These are phyloP conservation scores for Phaeotremella skinneri DNA, from an alignment of 768 basidiomycete species.

Conservation along the genomic window DNA sequence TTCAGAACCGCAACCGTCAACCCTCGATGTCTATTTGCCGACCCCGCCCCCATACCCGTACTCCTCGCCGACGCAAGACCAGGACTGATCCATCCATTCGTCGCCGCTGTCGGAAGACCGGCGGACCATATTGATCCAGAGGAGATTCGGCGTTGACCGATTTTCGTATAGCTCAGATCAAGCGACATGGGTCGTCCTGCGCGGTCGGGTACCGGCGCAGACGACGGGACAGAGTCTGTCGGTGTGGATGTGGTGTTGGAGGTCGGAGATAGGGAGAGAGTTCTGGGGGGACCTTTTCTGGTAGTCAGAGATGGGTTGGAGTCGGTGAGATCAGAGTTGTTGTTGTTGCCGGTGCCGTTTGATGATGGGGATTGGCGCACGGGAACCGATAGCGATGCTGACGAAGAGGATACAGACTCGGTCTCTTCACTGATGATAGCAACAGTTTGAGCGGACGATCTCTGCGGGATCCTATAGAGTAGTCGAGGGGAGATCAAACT, in stretches of 20 bases:
- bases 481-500: constrained; percentile 9
- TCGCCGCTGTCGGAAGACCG: constrained; percentile 5
- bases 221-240: not conserved
- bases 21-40: constrained; percentile 28
- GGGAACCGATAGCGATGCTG: no score
- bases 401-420: no score
- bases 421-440: no score
- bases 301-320: not conserved
- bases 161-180: not conserved
- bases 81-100: constrained; percentile 37
- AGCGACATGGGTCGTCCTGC: not conserved
- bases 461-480: constrained; percentile 7
- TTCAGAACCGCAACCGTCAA: constrained; percentile 40
- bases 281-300: not conserved
- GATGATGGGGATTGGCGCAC: no score
- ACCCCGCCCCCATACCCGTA: constrained; percentile 4
- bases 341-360: no score
- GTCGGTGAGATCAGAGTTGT: not conserved
- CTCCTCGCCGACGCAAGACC: constrained; percentile 19
- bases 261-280: not conserved
- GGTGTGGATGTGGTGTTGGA: not conserved
- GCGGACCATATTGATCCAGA: constrained; percentile 37
- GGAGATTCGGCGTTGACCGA: constrained; percentile 1
- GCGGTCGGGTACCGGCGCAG: not conserved
- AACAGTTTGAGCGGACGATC: constrained; percentile 6